These are phyloP conservation scores for Coemansia sp. DNA, from an alignment of 192 early-diverging fungal genomes.

Conservation along the genomic window DNA sequence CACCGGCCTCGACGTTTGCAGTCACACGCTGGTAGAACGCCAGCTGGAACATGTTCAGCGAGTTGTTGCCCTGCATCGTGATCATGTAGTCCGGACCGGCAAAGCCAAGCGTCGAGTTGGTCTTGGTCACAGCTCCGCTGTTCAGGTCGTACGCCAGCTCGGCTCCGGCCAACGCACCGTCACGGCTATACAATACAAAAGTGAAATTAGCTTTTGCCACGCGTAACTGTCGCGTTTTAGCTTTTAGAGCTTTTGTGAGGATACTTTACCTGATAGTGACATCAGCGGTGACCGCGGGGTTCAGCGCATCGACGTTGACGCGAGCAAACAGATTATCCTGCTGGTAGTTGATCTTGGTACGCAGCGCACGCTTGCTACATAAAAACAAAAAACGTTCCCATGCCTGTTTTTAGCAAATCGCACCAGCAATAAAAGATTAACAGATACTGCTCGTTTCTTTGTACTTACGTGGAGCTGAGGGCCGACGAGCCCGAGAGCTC, in stretches of 20 bases:
- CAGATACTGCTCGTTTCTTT: slow-evolving; percentile 68
- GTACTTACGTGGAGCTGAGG: slow-evolving; percentile 72
- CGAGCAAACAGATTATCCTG: slow-evolving; percentile 91
- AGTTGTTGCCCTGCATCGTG: slow-evolving; percentile 88
- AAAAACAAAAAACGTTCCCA: neutral
- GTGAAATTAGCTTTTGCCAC: neutral
- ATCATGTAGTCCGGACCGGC: slow-evolving; percentile 84
- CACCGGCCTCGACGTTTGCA: slow-evolving; percentile 90
- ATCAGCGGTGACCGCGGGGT: slow-evolving; percentile 86
- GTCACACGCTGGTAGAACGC: slow-evolving; percentile 98
- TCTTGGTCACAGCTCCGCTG: slow-evolving; percentile 84
- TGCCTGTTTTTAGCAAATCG: neutral
- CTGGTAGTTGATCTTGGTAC: slow-evolving; percentile 86
- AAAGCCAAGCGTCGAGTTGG: slow-evolving; percentile 87
- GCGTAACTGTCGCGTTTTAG: neutral
- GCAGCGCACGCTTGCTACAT: slow-evolving; percentile 49
- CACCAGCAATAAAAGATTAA: neutral
- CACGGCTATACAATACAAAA: slow-evolving; percentile 60
- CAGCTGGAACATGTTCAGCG: slow-evolving; percentile 82
- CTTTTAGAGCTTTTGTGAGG: neutral
- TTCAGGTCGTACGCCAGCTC: slow-evolving; percentile 93
- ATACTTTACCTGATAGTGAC: slow-evolving; percentile 64
- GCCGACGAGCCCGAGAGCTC: slow-evolving; percentile 82
- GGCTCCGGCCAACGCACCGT: slow-evolving; percentile 89
- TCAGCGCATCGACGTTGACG: slow-evolving; percentile 89